These are phyloP conservation scores for Benincasa hispida DNA, from an alignment of 306 rosid species.

Conservation along the genomic window DNA sequence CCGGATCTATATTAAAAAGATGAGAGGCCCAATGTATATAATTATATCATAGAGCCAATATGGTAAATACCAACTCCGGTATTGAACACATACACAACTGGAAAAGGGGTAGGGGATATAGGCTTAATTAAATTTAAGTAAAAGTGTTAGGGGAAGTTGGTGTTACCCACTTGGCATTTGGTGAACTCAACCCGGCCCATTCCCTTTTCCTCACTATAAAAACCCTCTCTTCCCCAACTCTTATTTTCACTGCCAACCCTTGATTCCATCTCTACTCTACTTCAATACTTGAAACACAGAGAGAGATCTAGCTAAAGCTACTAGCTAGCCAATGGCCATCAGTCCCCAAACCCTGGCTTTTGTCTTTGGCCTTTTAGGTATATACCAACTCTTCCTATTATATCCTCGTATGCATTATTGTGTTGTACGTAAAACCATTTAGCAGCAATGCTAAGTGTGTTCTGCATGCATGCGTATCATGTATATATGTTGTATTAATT, in stretches of 20 bases:
- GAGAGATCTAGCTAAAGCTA: not conserved
- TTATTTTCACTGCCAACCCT: not conserved
- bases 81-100: conserved; percentile 41
- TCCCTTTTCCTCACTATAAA: not conserved
- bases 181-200: not conserved
- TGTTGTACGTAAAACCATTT: not conserved
- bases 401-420: too few relatives aligned
- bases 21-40: too few relatives aligned
- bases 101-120: conserved; percentile 3
- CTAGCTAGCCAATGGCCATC: conserved; percentile 27
- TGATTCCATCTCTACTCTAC: not conserved
- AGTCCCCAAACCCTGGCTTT: conserved; percentile 33
- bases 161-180: not conserved
- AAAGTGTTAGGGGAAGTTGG: too few relatives aligned
- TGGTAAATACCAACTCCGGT: not conserved
- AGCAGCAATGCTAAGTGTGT: too few relatives aligned
- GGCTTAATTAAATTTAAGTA: conserved; percentile 1
- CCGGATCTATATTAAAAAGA: too few relatives aligned
- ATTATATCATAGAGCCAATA: too few relatives aligned
- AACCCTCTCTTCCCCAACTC: not conserved
- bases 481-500: not conserved
- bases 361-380: conserved; percentile 77
- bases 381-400: too few relatives aligned
- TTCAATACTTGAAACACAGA: too few relatives aligned
- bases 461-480: too few relatives aligned